Evolutionary conservation across 1,284 basidiomycete species (phyloP), one percentile per base, ranked within the genome.

Genomic region (Fomitiporia mediterranea): DNA sequence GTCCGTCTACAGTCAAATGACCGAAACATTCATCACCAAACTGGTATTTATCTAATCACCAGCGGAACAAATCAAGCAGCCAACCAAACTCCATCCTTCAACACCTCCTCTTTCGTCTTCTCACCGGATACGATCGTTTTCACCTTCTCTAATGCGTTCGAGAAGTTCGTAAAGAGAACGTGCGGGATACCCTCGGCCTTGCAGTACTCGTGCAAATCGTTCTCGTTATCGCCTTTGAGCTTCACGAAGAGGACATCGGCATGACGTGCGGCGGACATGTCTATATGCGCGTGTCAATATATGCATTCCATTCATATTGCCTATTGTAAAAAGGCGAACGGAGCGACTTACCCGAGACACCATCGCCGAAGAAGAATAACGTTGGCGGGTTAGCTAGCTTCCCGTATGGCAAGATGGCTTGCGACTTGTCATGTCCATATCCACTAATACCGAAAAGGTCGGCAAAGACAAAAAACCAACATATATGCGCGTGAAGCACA

Each of bases 331-430:
- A 28, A 27, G 23, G 15, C 11, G 30, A 30, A 13, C 8, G 2
- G 7, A 46, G 69, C 11, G 6, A 25, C 79, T 47, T 56, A 88
- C 90, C 90, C 58, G 89, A 92, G 53, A 96, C 94, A 44, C 94
- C 94, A 67, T 98, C 94, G 0, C 94, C 94, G 63, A 95, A 94
- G 81, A 96, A 97, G 73, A 97, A 94, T 15, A 95, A 75, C 0
- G 82, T 86, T 2, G 94, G 94, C 13, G 84, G 83, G 56, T 83
- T 69, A 2, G 78, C 67, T 39, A 95, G 78, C 30, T 77, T 72
- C 21, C 84, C 77, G 73, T 97, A 98, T 0, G 91, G 93, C 34
- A 94, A 74, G 64, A 97, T 96, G 11, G 92, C 89, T 64, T 86
- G 86, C 15, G 88, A 91, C 74, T 97, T 97, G 75, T 98, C 94